Percentiles rank a stretch among this genome's conserved stretches.
Conservation (phyloP, 108 stramenopile species). For the Skeletonema menzelii region DNA sequence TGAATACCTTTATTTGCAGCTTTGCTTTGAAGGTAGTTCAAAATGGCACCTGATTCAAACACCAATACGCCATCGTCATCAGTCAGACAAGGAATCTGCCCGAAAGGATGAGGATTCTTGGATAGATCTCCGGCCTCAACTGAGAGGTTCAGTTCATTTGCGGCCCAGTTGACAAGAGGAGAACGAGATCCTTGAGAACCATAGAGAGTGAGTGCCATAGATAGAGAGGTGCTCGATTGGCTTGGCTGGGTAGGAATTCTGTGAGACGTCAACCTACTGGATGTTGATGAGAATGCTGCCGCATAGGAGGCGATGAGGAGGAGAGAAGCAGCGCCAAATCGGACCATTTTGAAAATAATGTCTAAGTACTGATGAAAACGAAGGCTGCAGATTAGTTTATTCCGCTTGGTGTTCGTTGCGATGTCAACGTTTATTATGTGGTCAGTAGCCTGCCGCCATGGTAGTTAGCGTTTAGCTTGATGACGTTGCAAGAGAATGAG, state of each 20-base stretch:
- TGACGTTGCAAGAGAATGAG: no score
- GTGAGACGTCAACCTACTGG: background rate
- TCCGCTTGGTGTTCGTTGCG: no score
- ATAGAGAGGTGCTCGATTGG: conserved; percentile 25
- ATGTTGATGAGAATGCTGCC: conserved; percentile 7
- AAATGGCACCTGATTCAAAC: conserved; percentile 89
- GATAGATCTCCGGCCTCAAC: conserved; percentile 49
- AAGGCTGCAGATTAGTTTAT: no score
- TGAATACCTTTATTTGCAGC: conserved; percentile 27
- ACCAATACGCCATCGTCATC: conserved; percentile 69
- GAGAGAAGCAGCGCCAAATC: background rate
- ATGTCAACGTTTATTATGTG: no score
- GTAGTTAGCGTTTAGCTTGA: no score
- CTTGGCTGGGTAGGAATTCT: background rate
- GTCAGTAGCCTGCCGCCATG: no score
- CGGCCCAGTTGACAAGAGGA: conserved; percentile 89
- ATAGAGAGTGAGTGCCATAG: conserved; percentile 50
- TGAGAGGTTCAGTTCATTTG: conserved; percentile 53
- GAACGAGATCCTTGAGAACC: conserved; percentile 63
- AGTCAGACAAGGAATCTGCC: conserved; percentile 80
- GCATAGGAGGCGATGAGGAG: conserved; percentile 15
- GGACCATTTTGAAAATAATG: background rate
- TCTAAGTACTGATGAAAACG: no score
- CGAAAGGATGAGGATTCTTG: conserved; percentile 86
- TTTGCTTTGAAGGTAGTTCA: conserved; percentile 68